Percentiles rank a stretch among this genome's conserved stretches.
phyloP scores from a whole-genome alignment of 2,329 filamentous ascomycete species.

The Falciphora oryzae region DNA sequence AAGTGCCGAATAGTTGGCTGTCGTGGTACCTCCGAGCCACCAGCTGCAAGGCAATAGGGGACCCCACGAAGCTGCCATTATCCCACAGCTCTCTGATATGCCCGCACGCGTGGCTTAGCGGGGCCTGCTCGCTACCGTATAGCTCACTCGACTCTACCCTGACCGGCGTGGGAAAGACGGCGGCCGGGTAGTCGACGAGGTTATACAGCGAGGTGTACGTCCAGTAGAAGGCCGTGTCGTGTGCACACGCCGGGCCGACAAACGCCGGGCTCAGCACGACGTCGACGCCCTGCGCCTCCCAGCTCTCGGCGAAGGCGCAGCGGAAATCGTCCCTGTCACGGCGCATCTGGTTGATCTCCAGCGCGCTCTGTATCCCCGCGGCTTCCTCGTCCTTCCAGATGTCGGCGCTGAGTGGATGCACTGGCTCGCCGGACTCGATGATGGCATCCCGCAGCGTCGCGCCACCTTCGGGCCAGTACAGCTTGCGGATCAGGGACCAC shows the following conservation, averaged over 20 bases:
- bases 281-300: conserved; percentile 30
- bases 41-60: conserved; percentile 47
- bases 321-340: conserved; percentile 26
- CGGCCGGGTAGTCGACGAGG: conserved; percentile 58
- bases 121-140: conserved; percentile 19
- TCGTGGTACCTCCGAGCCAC: conserved; percentile 48
- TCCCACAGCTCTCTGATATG: conserved; percentile 25
- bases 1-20: conserved; percentile 26
- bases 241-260: conserved; percentile 30
- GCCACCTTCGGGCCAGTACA: conserved; percentile 43
- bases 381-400: conserved; percentile 25
- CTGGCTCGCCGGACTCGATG: conserved; percentile 34
- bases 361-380: conserved; percentile 14
- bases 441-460: conserved; percentile 26
- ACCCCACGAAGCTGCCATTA: conserved; percentile 39
- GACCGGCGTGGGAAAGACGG: conserved; percentile 51
- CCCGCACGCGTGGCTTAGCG: conserved; percentile 19
- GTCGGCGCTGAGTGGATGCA: conserved; percentile 38
- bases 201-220: conserved; percentile 65
- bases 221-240: conserved; percentile 45
- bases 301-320: conserved; percentile 26
- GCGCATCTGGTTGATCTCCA: conserved; percentile 19
- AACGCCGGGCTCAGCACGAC: conserved; percentile 30
- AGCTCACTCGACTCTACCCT: conserved; percentile 21
- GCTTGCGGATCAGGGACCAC: conserved; percentile 25